Evolutionary conservation across 352 stramenopile genomes (phyloP).

Genomic region (Globisporangium recalcitrans): DNA sequence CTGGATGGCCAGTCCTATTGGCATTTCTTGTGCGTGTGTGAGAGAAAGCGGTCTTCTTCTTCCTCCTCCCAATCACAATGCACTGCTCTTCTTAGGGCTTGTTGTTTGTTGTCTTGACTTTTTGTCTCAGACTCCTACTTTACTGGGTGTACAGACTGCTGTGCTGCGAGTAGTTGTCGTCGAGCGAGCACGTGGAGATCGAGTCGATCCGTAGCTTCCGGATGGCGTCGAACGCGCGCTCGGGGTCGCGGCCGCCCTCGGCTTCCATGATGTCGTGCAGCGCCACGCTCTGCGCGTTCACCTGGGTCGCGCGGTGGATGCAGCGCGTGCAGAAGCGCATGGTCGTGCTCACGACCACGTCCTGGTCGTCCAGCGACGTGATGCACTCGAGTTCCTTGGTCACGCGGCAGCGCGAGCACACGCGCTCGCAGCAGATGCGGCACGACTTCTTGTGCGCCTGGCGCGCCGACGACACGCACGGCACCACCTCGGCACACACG

Average conservation of each 20-base stretch:
- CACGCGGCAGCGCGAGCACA: conserved; percentile 10
- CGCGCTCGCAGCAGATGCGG: conserved; percentile 12
- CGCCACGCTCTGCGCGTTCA: conserved; percentile 12
- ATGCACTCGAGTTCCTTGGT: conserved; percentile 9
- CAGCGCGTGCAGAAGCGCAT: conserved; percentile 14
- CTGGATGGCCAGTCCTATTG: too few relatives aligned
- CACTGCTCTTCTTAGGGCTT: too few relatives aligned
- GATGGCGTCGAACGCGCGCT: conserved; percentile 7
- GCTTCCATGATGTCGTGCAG: conserved; percentile 7
- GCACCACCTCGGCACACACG: neutral
- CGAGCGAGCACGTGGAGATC: conserved; percentile 13
- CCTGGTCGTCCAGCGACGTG: conserved; percentile 2
- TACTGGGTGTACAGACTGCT: conserved; percentile 8
- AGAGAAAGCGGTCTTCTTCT: too few relatives aligned
- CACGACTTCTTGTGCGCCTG: conserved; percentile 8
- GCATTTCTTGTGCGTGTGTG: too few relatives aligned
- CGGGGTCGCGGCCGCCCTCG: neutral
- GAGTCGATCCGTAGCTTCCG: conserved; percentile 11
- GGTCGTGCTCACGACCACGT: conserved; percentile 1
- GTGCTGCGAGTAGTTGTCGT: conserved; percentile 10
- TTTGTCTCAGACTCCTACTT: too few relatives aligned
- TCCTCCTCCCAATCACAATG: too few relatives aligned
- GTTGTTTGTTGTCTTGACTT: too few relatives aligned
- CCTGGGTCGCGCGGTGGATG: conserved; percentile 3
- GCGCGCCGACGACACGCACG: neutral